Conservation (phyloP, 192 early-diverging fungal genomes). For the Coemansia sp. region DNA sequence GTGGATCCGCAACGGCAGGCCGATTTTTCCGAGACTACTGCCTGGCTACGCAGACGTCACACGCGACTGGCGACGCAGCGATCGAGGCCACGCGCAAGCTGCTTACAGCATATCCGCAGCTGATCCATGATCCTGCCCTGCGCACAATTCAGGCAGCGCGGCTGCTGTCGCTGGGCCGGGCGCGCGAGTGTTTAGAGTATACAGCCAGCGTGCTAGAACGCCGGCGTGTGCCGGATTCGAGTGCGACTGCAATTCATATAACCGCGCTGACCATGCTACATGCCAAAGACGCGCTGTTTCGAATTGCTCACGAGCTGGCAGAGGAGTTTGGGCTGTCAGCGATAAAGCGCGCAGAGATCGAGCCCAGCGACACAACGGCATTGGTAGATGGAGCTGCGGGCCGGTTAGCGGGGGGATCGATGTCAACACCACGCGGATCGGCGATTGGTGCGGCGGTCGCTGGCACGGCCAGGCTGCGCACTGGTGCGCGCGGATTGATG, state of each 20-base stretch:
- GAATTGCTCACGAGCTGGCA: constrained; percentile 46
- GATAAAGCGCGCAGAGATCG: constrained; percentile 43
- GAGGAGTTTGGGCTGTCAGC: constrained; percentile 51
- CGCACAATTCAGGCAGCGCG: constrained; percentile 45
- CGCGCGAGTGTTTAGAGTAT: constrained; percentile 25
- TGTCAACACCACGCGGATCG: constrained; percentile 16
- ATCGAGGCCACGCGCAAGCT: constrained; percentile 22
- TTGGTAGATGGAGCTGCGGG: too few relatives aligned
- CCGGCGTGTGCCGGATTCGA: constrained; percentile 33
- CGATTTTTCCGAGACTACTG: constrained; percentile 41
- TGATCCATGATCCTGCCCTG: constrained; percentile 27
- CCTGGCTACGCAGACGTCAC: constrained; percentile 32
- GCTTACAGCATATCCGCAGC: constrained; percentile 14
- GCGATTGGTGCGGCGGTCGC: constrained; percentile 26
- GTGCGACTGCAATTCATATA: constrained; percentile 41
- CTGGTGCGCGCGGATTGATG: constrained; percentile 39
- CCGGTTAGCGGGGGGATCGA: constrained; percentile 1
- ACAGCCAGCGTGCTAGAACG: constrained; percentile 29
- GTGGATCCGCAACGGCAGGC: constrained; percentile 17
- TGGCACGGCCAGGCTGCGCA: constrained; percentile 27
- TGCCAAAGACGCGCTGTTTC: constrained; percentile 37
- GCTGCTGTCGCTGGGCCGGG: constrained; percentile 31
- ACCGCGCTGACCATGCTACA: constrained; percentile 35
- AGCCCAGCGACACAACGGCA: constrained; percentile 28
- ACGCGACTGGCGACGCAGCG: neutral